Evolutionary conservation across 2,329 filamentous ascomycete genomes (phyloP).

Genomic region (Pseudovirgaria hyperparasitica): DNA sequence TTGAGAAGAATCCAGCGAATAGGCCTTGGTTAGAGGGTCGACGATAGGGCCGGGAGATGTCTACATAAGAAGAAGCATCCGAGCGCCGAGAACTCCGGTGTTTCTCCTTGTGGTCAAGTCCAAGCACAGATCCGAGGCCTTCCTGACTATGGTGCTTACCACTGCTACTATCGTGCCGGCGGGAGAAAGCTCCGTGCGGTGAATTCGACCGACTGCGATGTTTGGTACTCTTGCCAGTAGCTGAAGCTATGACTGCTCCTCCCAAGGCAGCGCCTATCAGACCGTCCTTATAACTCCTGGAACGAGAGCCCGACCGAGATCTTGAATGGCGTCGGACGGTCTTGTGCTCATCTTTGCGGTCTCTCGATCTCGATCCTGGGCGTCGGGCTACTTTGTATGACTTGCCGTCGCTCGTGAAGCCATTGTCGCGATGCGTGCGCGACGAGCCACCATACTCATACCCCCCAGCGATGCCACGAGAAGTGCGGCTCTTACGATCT

Average conservation of each 20-base stretch:
- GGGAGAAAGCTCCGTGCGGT: conserved; percentile 17
- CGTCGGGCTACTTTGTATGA: conserved; percentile 21
- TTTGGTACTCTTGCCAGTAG: conserved; percentile 18
- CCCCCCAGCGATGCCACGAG: conserved; percentile 27
- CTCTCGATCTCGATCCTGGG: conserved; percentile 14
- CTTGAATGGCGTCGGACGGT: conserved; percentile 12
- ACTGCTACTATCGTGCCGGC: conserved; percentile 17
- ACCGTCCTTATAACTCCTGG: conserved; percentile 20
- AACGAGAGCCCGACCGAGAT: conserved; percentile 30
- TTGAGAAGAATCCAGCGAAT: conserved; percentile 46
- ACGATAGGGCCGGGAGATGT: conserved; percentile 48
- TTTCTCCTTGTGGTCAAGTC: conserved; percentile 10
- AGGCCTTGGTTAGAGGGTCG: conserved; percentile 26
- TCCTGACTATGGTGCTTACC: conserved; percentile 16
- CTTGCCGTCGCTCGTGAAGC: conserved; percentile 20
- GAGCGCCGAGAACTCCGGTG: conserved; percentile 23
- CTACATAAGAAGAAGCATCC: conserved; percentile 45
- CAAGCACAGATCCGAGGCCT: conserved; percentile 3
- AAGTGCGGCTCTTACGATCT: conserved; percentile 31
- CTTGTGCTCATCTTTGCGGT: too few relatives aligned
- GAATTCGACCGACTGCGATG: conserved; percentile 22
- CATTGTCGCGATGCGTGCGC: conserved; percentile 16
- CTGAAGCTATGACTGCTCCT: conserved; percentile 25
- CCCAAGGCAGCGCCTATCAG: conserved; percentile 25
- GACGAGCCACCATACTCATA: conserved; percentile 25